A percentile compares a stretch with the other conserved stretches of the same genome.
Evolutionary conservation across 2,329 filamentous ascomycete species (phyloP).

Genomic region (Xylariaceae sp.): DNA sequence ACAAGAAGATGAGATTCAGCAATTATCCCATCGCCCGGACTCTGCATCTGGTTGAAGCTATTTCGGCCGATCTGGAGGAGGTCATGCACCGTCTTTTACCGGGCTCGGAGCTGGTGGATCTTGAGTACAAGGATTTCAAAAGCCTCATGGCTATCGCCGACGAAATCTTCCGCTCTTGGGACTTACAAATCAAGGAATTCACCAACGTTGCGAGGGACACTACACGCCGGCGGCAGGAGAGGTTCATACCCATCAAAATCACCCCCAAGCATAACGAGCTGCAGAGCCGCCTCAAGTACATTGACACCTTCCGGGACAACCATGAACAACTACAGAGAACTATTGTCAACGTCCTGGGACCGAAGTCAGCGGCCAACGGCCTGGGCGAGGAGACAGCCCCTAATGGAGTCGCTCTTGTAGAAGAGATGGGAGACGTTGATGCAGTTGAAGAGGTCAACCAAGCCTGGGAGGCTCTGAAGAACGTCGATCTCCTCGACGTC

Average conservation of each 20-base stretch:
- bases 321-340: constrained; percentile 96
- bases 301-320: constrained; percentile 89
- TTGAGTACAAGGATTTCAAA: constrained; percentile 87
- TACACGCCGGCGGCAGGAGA: constrained; percentile 86
- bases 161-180: constrained; percentile 85
- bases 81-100: constrained; percentile 80
- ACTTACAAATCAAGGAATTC: constrained; percentile 94
- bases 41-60: constrained; percentile 89
- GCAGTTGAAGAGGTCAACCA: constrained; percentile 93
- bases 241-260: constrained; percentile 98
- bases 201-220: constrained; percentile 96
- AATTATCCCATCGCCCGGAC: constrained; percentile 91
- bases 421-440: constrained; percentile 95
- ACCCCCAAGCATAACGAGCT: constrained; percentile 78
- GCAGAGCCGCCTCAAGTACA: constrained; percentile 86
- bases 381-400: constrained; percentile 41
- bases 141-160: constrained; percentile 76
- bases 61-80: constrained; percentile 85
- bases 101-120: constrained; percentile 80
- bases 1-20: constrained; percentile 95
- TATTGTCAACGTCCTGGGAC: constrained; percentile 91
- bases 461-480: constrained; percentile 87
- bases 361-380: constrained; percentile 53
- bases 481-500: constrained; percentile 91
- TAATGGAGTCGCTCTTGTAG: constrained; percentile 65